Evolutionary conservation across 2,329 filamentous ascomycete species (phyloP), one percentile per base, ranked within the genome.

Genomic region (Chrysosphaeria jannelii): DNA sequence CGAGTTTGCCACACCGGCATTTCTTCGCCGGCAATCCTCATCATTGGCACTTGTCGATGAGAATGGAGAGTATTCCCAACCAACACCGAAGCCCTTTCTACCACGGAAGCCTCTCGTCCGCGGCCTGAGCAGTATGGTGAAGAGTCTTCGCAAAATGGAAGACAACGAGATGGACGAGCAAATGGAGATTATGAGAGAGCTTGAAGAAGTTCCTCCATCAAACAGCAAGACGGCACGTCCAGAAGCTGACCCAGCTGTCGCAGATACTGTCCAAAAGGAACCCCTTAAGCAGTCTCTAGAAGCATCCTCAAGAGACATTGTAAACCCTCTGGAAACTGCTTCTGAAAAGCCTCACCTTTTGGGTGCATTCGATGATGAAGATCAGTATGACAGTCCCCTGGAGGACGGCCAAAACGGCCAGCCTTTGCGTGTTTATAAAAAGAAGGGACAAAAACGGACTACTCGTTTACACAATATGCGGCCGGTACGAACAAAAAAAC

Each of bases 371-470:
- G 64, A 70, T 27, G 60, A 69, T 27, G 63, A 67, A 33, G 50
- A 35, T 6, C 34, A 50, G 28, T 57, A 59, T 34, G 62, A 67
- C 37, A 57, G 54, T 29, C 42, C 45, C 2, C 46, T 45, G 4
- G 53, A 57, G n/a, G 53, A 56, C 2, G 25, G 22, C 6, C 48
- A 47, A n/a, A 45, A 61, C 33, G 62, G 62, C 2, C 50, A 57
- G 30, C 63, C 63, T 3, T 39, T 63, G 18, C 58, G 53, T 25
- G 43, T 59, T 2, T 81, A 57, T 49, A 81, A 79, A 51, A 85
- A 85, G 55, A 74, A 72, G 47, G 72, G 71, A 0, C 57, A 72
- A 39, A 85, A 85, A 48, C 53, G 74, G 29, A 75, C 71, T 26
- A 81, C 74, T 3, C 52, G 65, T 30, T 49, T 53, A 22, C 52